A percentile compares a stretch with the other conserved stretches of the same genome.
These are phyloP conservation scores for Hypoxylon rickii DNA, from an alignment of 495 filamentous ascomycete species.

Conservation along the genomic window DNA sequence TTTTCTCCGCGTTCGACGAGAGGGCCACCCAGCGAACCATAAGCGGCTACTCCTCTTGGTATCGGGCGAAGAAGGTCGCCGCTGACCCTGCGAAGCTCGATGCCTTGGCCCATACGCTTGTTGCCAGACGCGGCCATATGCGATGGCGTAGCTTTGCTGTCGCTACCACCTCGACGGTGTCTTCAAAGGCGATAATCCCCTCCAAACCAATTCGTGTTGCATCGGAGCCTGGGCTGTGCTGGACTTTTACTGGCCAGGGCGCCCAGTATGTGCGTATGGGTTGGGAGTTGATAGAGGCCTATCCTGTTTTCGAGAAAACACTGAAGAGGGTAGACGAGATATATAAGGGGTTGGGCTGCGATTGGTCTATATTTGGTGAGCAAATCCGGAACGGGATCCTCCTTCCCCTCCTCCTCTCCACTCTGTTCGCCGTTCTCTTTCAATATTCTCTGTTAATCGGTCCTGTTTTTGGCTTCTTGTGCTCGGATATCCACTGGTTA, in stretches of 20 bases:
- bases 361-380: background rate
- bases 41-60: no score
- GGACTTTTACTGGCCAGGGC: constrained; percentile 45
- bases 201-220: no score
- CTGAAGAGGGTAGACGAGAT: background rate
- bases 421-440: no score
- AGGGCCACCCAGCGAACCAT: no score
- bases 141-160: constrained; percentile 16
- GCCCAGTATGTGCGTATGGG: constrained; percentile 55
- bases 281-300: constrained; percentile 9
- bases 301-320: background rate
- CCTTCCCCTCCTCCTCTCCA: no score
- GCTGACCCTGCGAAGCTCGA: background rate
- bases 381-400: background rate
- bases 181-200: background rate
- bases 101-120: constrained; percentile 28
- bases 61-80: no score
- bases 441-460: no score
- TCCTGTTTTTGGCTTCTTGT: no score
- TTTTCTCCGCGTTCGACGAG: no score
- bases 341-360: background rate
- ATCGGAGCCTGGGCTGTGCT: no score
- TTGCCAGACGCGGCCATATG: constrained; percentile 18
- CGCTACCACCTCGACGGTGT: background rate
- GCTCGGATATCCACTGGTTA: no score